Evolutionary conservation across 352 stramenopile genomes (phyloP).

Genomic region (Blastocystis sp.): DNA sequence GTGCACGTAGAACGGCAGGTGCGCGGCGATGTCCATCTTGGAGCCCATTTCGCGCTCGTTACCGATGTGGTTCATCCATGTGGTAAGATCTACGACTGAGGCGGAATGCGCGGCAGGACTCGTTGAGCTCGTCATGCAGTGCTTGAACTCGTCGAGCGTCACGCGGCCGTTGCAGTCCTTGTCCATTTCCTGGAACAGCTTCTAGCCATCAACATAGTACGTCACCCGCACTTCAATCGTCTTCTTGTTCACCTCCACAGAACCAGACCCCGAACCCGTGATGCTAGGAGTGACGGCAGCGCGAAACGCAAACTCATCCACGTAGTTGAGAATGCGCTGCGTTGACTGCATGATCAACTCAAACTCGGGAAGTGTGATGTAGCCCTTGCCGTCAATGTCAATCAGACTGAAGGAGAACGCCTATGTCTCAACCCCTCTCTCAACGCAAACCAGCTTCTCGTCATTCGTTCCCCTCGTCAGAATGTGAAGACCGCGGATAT

Average conservation of each 20-base stretch:
- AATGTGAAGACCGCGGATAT: constrained; percentile 51
- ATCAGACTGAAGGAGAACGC: constrained; percentile 66
- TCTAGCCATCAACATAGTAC: neutral
- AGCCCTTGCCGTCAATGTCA: constrained; percentile 47
- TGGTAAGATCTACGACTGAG: constrained; percentile 16
- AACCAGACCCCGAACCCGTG: neutral
- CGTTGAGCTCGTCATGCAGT: constrained; percentile 8
- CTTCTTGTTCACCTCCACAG: constrained; percentile 15
- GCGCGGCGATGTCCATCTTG: neutral
- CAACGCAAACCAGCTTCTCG: constrained; percentile 46
- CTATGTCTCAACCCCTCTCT: neutral
- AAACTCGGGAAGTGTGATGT: constrained; percentile 60
- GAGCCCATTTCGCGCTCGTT: neutral
- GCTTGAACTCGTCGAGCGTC: constrained; percentile 60
- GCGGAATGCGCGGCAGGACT: neutral
- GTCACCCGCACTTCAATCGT: neutral
- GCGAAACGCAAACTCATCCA: constrained; percentile 13
- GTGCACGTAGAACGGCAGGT: constrained; percentile 66
- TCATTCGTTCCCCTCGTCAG: constrained; percentile 64
- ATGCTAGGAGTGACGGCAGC: constrained; percentile 27
- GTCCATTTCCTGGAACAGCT: constrained; percentile 67
- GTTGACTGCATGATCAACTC: constrained; percentile 67
- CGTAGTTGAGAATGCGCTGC: constrained; percentile 60
- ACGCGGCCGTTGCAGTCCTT: constrained; percentile 32
- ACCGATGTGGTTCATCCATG: constrained; percentile 53